Percentiles rank a stretch among this genome's conserved stretches.
These are phyloP conservation scores for Blastobotrys ciferrii DNA, from an alignment of 1,139 yeast genomes.

Conservation along the genomic window DNA sequence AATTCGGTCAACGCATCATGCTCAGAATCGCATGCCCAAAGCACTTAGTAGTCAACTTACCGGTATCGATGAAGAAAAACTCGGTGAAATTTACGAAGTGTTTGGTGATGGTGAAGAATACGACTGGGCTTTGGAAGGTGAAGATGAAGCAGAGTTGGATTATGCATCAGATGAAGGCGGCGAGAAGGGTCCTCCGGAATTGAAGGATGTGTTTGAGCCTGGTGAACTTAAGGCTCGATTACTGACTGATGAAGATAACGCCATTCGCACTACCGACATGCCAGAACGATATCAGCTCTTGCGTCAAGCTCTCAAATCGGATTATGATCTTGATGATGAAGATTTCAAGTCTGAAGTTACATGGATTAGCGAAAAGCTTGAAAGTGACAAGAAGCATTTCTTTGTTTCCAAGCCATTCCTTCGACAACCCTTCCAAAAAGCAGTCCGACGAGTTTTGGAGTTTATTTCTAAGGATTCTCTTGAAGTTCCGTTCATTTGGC, in stretches of 20 bases:
- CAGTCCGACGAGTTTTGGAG: conserved; percentile 75
- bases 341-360: conserved; percentile 71
- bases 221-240: conserved; percentile 87
- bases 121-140: conserved; percentile 89
- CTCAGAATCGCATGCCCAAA: conserved; percentile 20
- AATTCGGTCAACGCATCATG: conserved; percentile 30
- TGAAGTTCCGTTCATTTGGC: conserved; percentile 97
- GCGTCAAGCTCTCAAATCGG: conserved; percentile 56
- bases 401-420: conserved; percentile 41
- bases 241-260: conserved; percentile 90
- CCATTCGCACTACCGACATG: conserved; percentile 78
- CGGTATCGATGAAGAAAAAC: conserved; percentile 85
- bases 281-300: conserved; percentile 90
- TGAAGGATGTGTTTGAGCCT: conserved; percentile 91
- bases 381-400: conserved; percentile 25
- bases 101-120: conserved; percentile 97
- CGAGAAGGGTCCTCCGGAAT: conserved; percentile 48
- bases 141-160: conserved; percentile 40
- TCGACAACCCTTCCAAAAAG: conserved; percentile 59
- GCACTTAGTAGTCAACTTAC: conserved; percentile 59
- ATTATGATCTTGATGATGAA: conserved; percentile 58
- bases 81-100: conserved; percentile 89
- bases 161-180: conserved; percentile 51
- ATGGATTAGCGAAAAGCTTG: conserved; percentile 62
- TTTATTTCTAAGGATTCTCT: conserved; percentile 74